Conservation (phyloP, 306 rosid genomes). For the Bauhinia variegata region DNA sequence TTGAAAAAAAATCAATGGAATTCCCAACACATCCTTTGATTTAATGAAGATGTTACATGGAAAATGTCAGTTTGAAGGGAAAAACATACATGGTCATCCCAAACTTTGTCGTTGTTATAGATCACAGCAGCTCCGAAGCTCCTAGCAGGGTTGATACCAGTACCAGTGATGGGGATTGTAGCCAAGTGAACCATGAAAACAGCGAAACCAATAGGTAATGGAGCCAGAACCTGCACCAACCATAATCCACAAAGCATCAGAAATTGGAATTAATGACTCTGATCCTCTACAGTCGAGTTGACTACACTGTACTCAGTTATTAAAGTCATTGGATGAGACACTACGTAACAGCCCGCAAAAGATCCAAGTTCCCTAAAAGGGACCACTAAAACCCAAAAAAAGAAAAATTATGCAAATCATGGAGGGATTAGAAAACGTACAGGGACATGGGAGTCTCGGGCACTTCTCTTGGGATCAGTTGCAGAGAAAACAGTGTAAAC, state of each 20-base stretch:
- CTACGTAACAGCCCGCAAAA: too few relatives aligned
- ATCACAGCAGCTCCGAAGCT: constrained; percentile 89
- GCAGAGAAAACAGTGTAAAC: constrained; percentile 96
- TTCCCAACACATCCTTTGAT: not conserved
- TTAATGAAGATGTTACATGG: not conserved
- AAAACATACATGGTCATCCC: constrained; percentile 76
- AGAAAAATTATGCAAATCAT: too few relatives aligned
- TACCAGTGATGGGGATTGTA: constrained; percentile 82
- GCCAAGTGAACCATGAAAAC: constrained; percentile 87
- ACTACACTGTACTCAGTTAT: too few relatives aligned
- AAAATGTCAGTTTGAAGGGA: not conserved
- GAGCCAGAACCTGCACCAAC: constrained; percentile 83
- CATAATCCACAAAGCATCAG: not conserved
- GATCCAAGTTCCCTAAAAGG: too few relatives aligned
- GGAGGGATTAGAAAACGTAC: constrained; percentile 34
- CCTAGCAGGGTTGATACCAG: constrained; percentile 89
- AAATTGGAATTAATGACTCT: too few relatives aligned
- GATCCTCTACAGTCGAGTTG: too few relatives aligned
- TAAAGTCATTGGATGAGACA: too few relatives aligned
- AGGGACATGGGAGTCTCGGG: constrained; percentile 87
- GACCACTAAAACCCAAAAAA: too few relatives aligned
- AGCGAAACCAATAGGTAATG: constrained; percentile 84
- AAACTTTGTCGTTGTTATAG: constrained; percentile 48
- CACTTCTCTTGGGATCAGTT: constrained; percentile 90
- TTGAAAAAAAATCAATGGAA: not conserved